A percentile compares a stretch with the other conserved stretches of the same genome.
Evolutionary conservation across 1,284 basidiomycete species (phyloP).

Genomic region (Amylostereum areolatum): DNA sequence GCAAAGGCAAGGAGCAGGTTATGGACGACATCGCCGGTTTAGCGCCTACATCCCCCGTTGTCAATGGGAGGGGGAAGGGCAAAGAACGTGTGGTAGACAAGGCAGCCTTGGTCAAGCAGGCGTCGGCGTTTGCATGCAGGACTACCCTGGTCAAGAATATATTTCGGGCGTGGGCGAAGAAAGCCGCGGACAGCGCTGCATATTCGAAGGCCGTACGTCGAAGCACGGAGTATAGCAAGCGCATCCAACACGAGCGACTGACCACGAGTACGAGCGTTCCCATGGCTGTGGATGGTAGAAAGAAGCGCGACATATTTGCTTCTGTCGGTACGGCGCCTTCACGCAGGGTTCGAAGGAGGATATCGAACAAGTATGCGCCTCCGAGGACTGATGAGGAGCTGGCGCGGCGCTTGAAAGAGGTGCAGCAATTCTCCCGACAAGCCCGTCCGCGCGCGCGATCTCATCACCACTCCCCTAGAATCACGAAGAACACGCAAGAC

Average conservation of each 20-base stretch:
- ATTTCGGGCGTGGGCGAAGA: slow-evolving; percentile 40
- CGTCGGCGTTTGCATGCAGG: slow-evolving; percentile 32
- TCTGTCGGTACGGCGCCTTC: neutral
- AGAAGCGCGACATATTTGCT: slow-evolving; percentile 8
- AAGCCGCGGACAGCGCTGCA: slow-evolving; percentile 35
- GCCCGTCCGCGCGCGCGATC: no score
- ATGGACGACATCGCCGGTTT: slow-evolving; percentile 7
- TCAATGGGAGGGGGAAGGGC: slow-evolving; percentile 22
- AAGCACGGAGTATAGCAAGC: slow-evolving; percentile 53
- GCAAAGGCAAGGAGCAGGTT: slow-evolving; percentile 11
- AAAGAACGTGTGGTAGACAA: slow-evolving; percentile 20
- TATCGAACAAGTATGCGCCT: slow-evolving; percentile 39
- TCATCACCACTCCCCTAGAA: slow-evolving; percentile 36
- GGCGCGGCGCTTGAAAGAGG: slow-evolving; percentile 60
- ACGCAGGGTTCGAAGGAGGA: slow-evolving; percentile 32
- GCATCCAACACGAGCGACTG: slow-evolving; percentile 34
- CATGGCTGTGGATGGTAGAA: slow-evolving; percentile 9
- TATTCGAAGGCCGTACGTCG: slow-evolving; percentile 56
- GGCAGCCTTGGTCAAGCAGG: slow-evolving; percentile 17
- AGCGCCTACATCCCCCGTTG: slow-evolving; percentile 6
- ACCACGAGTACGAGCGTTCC: slow-evolving; percentile 18
- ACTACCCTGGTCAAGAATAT: slow-evolving; percentile 24
- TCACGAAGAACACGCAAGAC: slow-evolving; percentile 56
- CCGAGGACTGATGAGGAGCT: slow-evolving; percentile 60
- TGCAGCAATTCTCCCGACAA: slow-evolving; percentile 22